Evolutionary conservation across 192 early-diverging fungal genomes (phyloP).

Genomic region (Funneliformis geosporum): DNA sequence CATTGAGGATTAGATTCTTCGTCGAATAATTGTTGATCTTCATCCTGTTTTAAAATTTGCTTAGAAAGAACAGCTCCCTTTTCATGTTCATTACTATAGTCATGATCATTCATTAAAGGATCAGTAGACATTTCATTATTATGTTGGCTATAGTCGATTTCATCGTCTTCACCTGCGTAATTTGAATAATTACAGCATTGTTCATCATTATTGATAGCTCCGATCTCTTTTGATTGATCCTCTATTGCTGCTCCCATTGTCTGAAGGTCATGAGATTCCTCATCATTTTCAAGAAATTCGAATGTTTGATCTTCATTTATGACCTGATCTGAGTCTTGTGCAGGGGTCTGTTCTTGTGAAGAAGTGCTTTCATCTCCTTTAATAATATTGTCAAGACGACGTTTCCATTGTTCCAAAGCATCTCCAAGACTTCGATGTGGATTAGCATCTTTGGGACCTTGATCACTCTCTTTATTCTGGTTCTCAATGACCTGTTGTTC

Average conservation of each 20-base stretch:
- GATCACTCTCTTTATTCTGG: conserved; percentile 38
- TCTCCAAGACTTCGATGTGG: conserved; percentile 91
- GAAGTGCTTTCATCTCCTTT: conserved; percentile 35
- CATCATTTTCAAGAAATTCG: conserved; percentile 80
- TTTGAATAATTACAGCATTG: conserved; percentile 46
- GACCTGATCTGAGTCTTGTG: conserved; percentile 52
- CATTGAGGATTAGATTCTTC: conserved; percentile 34
- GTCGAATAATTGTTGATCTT: conserved; percentile 41
- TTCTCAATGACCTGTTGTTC: conserved; percentile 47
- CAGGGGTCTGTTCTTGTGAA: conserved; percentile 38
- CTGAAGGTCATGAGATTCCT: conserved; percentile 71
- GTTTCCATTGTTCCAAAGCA: conserved; percentile 91
- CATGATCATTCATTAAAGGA: conserved; percentile 40
- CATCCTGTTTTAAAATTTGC: conserved; percentile 35
- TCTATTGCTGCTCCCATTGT: conserved; percentile 70
- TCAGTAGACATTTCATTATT: conserved; percentile 41
- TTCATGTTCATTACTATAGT: conserved; percentile 37
- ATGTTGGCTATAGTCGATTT: conserved; percentile 38
- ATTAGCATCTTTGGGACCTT: conserved; percentile 60
- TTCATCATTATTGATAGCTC: conserved; percentile 65
- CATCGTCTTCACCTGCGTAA: conserved; percentile 57
- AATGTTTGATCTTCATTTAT: conserved; percentile 62
- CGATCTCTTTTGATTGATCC: conserved; percentile 67
- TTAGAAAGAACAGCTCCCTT: conserved; percentile 45
- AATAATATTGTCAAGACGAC: conserved; percentile 73